A percentile compares a stretch with the other conserved stretches of the same genome.
phyloP scores from a whole-genome alignment of 202 grass and related monocot species.

The Brachypodium distachyon region DNA sequence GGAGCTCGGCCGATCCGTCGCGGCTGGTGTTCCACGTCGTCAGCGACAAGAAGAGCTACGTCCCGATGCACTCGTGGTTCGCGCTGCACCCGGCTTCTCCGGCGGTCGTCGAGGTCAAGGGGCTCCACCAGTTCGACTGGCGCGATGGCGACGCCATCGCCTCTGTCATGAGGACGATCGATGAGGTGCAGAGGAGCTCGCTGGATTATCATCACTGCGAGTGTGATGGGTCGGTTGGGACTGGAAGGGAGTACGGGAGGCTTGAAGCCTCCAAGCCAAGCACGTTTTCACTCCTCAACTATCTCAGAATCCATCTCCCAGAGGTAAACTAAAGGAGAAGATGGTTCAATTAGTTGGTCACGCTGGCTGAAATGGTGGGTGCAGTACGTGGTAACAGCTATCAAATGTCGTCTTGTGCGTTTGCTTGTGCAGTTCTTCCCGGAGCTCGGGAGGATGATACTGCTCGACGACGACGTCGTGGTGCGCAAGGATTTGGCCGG shows the following conservation, averaged over 20 bases:
- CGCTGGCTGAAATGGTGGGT: neutral
- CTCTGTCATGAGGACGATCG: conserved; percentile 66
- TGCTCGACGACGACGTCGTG: conserved; percentile 90
- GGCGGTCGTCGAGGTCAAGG: conserved; percentile 72
- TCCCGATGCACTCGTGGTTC: conserved; percentile 93
- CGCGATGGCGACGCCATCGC: conserved; percentile 24
- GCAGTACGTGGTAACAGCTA: neutral
- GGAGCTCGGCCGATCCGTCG: conserved; percentile 35
- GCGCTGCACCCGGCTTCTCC: conserved; percentile 55
- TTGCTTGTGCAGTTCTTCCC: conserved; percentile 65
- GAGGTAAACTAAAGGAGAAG: conserved; percentile 45
- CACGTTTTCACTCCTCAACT: conserved; percentile 73
- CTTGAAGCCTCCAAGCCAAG: conserved; percentile 60
- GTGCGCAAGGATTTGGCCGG: conserved; percentile 61
- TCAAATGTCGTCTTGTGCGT: neutral
- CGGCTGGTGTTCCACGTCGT: conserved; percentile 87
- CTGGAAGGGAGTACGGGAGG: conserved; percentile 38
- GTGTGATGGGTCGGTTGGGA: conserved; percentile 10
- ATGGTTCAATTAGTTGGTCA: too few species aligned
- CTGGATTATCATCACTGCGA: neutral
- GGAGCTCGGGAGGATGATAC: conserved; percentile 58
- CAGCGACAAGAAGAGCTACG: conserved; percentile 87
- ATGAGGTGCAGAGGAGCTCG: conserved; percentile 53
- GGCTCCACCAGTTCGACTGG: conserved; percentile 90
- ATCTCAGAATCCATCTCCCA: conserved; percentile 89